Evolutionary conservation across 2,329 filamentous ascomycete genomes (phyloP), one percentile per base, ranked within the genome.

Genomic region (Fusarium aywerte): DNA sequence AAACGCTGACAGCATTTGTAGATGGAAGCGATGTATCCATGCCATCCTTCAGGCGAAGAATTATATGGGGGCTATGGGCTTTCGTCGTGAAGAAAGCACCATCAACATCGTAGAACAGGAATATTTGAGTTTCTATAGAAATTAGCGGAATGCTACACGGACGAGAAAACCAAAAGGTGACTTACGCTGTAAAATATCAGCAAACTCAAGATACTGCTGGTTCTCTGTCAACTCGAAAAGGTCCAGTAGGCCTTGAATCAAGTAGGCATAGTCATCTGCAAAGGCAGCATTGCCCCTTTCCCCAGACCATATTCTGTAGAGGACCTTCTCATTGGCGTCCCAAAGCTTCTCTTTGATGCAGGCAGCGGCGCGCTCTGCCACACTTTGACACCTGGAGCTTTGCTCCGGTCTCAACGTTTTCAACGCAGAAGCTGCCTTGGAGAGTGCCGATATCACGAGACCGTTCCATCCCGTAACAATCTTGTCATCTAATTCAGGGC

Each of bases 11-110:
- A 36, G 92, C 93, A 75, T 99, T 99, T 50, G 92, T 91, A 0
- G 93, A 96, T 1, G 96, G 96, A 62, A 96, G 90, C 2, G 93
- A 90, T 7, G 92, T 92, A 77, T 99, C 96, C 86, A 97, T 97
- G 67, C 93, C 96, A 65, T 96, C 93, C 79, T 99, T 99, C 48
- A 97, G 86, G 23, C 95, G 90, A 62, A 98, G 87, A 60, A 97
- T 90, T 27, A 90, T 85, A 72, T 93, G 88, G 1, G 88, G 81
- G 11, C 90, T 88, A 39, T 84, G 79, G 13, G 82, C 80, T 6
- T 84, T 80, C 2, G 91, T 93, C 6, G 89, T 89, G 80, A 92
- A 96, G 83, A 95, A 96, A 31, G 86, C 92, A 39, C 86, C 86
- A 25, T 75, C 79, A 5, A 81, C 76, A 70, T 97, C 93, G 79